Evolutionary conservation across 2,329 filamentous ascomycete genomes (phyloP), one percentile per base, ranked within the genome.

Genomic region (Cercospora zeina): DNA sequence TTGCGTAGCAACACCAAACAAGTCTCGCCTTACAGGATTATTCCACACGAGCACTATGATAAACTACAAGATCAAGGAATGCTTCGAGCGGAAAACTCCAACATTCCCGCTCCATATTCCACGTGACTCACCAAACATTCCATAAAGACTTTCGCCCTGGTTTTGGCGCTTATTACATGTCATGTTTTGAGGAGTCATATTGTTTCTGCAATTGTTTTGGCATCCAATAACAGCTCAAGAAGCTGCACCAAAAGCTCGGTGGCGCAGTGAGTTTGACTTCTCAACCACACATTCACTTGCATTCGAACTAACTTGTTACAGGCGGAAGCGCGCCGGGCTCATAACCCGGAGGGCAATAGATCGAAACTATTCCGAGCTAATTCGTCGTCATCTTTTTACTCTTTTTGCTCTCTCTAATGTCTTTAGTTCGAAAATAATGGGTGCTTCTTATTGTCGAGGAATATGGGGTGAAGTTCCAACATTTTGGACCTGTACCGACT

Each of bases 241-340:
- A 49, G 42, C 42, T 49, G 42, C 24, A 27, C 9, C 9, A 27
- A 2, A 53, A 56, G 54, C 54, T 56, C 54, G 54, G 9, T 56
- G 54, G 54, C 54, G 54, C 54, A 56, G 49, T 51, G 47, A 51
- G 47, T 51, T 10, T 33, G 11, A 51, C 39, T 7, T 51, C 24
- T n/a, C 7, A 19, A 51, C 6, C 14, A 33, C 27, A 8, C 47
- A 3, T 31, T 33, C 24, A 31, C 47, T 31, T 7, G n/a, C 11
- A 31, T 7, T 31, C 14, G 3, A 10, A 51, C 27, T 30, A 16
- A 33, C n/a, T 14, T 51, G n/a, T 13, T 2, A 51, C 30, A 51
- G 47, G 55, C 55, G 55, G 55, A 58, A 58, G 55, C 55, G 55
- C 55, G 55, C 55, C 55, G 55, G 55, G 55, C 55, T 58, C 55